Conservation (phyloP, 148 eudicot species). For the Polygonum aviculare region DNA sequence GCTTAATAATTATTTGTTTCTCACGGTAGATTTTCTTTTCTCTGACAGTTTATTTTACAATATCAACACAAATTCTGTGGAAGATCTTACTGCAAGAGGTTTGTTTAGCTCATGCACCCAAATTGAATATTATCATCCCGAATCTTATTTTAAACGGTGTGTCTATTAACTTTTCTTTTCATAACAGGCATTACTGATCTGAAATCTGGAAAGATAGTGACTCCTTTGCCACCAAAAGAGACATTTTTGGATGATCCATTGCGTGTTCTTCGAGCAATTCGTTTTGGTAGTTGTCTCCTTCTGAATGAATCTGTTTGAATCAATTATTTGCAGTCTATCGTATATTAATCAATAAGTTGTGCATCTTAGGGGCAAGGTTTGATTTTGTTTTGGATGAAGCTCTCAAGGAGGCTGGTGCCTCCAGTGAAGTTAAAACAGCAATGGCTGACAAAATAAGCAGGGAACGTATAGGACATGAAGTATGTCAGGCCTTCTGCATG, state of each 20-base stretch:
- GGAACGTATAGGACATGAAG: conserved; percentile 96
- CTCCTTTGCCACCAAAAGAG: conserved; percentile 87
- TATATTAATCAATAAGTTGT: conserved; percentile 1
- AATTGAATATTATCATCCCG: not conserved
- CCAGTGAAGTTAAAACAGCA: conserved; percentile 71
- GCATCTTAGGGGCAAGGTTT: conserved; percentile 69
- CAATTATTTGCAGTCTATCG: not conserved
- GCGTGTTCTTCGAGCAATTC: conserved; percentile 93
- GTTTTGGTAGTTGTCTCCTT: conserved; percentile 51
- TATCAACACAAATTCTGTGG: conserved; percentile 65
- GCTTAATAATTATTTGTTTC: conserved; percentile 7
- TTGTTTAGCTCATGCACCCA: conserved; percentile 9
- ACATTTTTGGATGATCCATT: conserved; percentile 97
- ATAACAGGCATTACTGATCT: conserved; percentile 62
- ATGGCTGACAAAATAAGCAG: conserved; percentile 87
- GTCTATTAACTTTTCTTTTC: conserved; percentile 7
- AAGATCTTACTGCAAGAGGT: conserved; percentile 92
- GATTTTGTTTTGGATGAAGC: conserved; percentile 60
- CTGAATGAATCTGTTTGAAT: not conserved
- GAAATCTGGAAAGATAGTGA: conserved; percentile 80
- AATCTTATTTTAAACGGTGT: not conserved
- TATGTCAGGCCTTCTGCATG: conserved; percentile 20
- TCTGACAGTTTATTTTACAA: conserved; percentile 85
- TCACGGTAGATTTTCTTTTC: not conserved
- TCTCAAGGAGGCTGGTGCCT: conserved; percentile 75